These are phyloP conservation scores for Naganishia vishniacii DNA, from an alignment of 768 basidiomycete species.

Conservation along the genomic window DNA sequence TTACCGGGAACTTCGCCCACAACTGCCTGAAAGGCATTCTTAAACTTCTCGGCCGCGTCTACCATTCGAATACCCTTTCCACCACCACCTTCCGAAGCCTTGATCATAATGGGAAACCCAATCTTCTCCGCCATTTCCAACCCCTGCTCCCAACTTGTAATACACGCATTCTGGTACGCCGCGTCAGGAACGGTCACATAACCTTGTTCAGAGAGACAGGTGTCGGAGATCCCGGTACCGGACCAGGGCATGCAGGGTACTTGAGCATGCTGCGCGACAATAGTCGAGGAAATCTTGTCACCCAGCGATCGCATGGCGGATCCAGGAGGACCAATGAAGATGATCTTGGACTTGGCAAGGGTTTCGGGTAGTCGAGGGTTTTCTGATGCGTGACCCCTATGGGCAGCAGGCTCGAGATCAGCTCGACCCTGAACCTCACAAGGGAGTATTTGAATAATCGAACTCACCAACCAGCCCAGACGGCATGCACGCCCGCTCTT, in stretches of 20 bases:
- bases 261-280: slow-evolving; percentile 91
- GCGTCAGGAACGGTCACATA: slow-evolving; percentile 91
- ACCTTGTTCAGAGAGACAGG: slow-evolving; percentile 72
- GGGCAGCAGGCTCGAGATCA: background rate
- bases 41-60: slow-evolving; percentile 76
- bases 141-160: slow-evolving; percentile 80
- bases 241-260: slow-evolving; percentile 99
- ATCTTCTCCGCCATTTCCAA: slow-evolving; percentile 75
- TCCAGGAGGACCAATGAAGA: slow-evolving; percentile 98
- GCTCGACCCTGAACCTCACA: background rate
- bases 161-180: slow-evolving; percentile 81
- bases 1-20: slow-evolving; percentile 92
- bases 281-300: slow-evolving; percentile 99
- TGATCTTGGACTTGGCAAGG: slow-evolving; percentile 85
- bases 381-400: slow-evolving; percentile 94
- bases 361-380: slow-evolving; percentile 94
- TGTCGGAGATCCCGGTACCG: slow-evolving; percentile 85
- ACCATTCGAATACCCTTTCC: slow-evolving; percentile 99
- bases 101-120: slow-evolving; percentile 98
- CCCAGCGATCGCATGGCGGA: slow-evolving; percentile 98
- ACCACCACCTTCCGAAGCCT: slow-evolving; percentile 97
- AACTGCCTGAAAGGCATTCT: slow-evolving; percentile 89
- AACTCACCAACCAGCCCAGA: slow-evolving; percentile 91
- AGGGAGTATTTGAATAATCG: background rate
- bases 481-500: slow-evolving; percentile 93